Evolutionary conservation across 768 basidiomycete species (phyloP).

Genomic region (Calocera viscosa): DNA sequence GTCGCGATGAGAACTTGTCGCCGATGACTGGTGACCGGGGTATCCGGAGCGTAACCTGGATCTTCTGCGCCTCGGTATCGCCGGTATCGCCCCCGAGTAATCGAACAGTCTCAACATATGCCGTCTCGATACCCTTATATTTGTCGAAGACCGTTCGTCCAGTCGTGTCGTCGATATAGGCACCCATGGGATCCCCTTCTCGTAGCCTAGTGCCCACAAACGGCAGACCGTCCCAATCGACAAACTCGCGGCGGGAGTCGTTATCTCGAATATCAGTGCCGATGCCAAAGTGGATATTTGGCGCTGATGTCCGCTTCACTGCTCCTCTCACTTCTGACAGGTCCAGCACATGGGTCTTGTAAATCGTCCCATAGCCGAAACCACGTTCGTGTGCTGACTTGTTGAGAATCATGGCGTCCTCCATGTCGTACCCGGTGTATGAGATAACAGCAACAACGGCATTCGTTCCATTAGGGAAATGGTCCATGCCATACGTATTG

Average conservation of each 20-base stretch:
- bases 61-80: conserved; percentile 77
- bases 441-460: conserved; percentile 99
- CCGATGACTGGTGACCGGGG: conserved; percentile 94
- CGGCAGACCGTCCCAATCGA: conserved; percentile 80
- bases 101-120: conserved; percentile 82
- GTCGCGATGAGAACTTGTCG: conserved; percentile 97
- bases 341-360: conserved; percentile 88
- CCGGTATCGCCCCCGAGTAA: conserved; percentile 81
- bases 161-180: conserved; percentile 75
- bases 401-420: conserved; percentile 99
- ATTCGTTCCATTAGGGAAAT: conserved; percentile 96
- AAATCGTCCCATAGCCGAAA: conserved; percentile 91
- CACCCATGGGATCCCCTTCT: conserved; percentile 70
- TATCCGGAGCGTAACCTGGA: conserved; percentile 86
- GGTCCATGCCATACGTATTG: conserved; percentile 93
- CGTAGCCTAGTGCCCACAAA: conserved; percentile 54
- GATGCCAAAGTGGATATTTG: conserved; percentile 80
- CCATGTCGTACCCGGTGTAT: conserved; percentile 99
- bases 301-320: conserved; percentile 38
- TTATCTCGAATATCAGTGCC: conserved; percentile 54
- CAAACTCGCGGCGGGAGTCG: conserved; percentile 37
- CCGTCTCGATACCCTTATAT: conserved; percentile 92
- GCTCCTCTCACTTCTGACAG: conserved; percentile 68
- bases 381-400: conserved; percentile 98
- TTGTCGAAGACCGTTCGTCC: conserved; percentile 75